Base-by-base conservation (phyloP, 352 stramenopile species). In the Blastocystis sp. region DNA sequence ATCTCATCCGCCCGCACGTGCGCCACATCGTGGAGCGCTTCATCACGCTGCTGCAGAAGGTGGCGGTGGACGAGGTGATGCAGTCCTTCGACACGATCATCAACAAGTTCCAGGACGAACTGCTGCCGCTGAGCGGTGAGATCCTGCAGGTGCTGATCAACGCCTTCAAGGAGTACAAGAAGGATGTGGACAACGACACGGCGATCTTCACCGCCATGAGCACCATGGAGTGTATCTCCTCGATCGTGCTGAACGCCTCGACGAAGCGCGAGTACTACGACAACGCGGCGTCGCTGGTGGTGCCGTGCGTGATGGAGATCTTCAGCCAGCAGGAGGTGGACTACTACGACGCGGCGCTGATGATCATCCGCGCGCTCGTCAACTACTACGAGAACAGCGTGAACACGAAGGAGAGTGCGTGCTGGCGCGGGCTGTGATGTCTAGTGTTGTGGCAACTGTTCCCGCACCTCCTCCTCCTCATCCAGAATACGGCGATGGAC, bases 151-250 rank as follows among this genome's bases (percentile, higher is more conserved):
- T 85, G 4, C 51, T 85, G 19, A n/a, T 85, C 6, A 21, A 26
- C 10, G 74, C 74, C 24, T 85, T 85, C 61, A 37, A 35, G 12
- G 55, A 85, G n/a, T 85, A 85, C 61, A 85, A 61, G 24, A 41
- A 85, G 51, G 74, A 85, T 39, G 51, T 69, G n/a, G 74, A 85
- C 51, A 85, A 85, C 61, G 74, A 85, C 41, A 85, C 21, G 9
- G 74, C 74, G 4, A 62, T 85, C 31, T 85, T 85, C 51, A 85
- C 74, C 6, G 74, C 74, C 26, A 85, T 85, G 74, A 67, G 13
- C 51, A 85, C 74, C 21, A 61, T 85, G 1, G 74, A 85, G 63
- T 85, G 74, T 29, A 62, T 85, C 24, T 67, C 45, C 61, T 67
- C 45, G 33, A 3, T 85, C 13, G 74, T 85, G 21, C 67, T 85